These are phyloP conservation scores for Fusarium fujikuroi DNA, from an alignment of 2,329 filamentous ascomycete species.

Conservation along the genomic window DNA sequence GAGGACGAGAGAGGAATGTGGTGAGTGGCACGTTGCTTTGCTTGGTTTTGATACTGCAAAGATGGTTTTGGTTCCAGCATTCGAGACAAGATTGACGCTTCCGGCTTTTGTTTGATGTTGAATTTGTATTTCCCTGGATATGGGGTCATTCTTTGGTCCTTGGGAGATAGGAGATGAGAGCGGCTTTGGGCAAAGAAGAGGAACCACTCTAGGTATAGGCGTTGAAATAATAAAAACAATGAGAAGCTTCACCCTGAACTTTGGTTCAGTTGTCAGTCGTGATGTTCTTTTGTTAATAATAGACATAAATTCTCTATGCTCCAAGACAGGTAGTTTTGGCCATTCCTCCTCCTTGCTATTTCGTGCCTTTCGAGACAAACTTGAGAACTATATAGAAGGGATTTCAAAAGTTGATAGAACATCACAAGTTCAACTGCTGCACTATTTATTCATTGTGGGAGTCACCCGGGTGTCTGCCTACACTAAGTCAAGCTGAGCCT, in stretches of 20 bases:
- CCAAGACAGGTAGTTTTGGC: background rate
- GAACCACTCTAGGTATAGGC: background rate
- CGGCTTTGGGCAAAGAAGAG: background rate
- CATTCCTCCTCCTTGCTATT: background rate
- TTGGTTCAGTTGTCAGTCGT: background rate
- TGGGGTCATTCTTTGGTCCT: background rate
- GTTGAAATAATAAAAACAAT: background rate
- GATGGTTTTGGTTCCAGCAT: background rate
- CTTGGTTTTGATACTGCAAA: background rate
- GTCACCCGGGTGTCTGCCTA: background rate
- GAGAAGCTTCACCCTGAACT: background rate
- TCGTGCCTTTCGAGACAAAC: background rate
- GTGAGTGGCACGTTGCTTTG: constrained; percentile 8
- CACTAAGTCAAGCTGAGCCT: background rate
- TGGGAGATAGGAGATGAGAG: background rate
- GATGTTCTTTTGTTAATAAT: background rate
- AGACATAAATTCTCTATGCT: background rate
- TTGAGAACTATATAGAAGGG: background rate
- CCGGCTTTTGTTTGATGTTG: background rate
- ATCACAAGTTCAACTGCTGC: background rate
- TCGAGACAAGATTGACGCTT: background rate
- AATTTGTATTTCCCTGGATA: background rate
- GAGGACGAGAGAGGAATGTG: constrained; percentile 25
- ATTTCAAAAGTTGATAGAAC: background rate
- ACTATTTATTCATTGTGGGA: background rate